Evolutionary conservation across 1,139 yeast species (phyloP), one percentile per base, ranked within the genome.

Genomic region (Debaryomyces sp.): DNA sequence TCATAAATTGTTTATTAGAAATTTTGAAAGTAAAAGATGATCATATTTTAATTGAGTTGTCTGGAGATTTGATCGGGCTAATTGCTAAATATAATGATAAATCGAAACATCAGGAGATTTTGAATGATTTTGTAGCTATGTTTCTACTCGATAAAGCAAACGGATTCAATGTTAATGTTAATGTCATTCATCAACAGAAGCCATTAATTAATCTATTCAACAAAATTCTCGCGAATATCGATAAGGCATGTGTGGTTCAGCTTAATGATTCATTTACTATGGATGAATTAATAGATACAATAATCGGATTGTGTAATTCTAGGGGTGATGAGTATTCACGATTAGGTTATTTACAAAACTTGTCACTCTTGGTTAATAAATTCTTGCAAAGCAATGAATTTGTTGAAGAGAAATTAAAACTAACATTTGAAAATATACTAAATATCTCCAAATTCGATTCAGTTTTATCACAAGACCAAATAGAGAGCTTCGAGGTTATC

Each of bases 351-450:
- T 70, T 88, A 41, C 84, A 88, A 57, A 64, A 80, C 15, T 59
- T 87, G 17, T 71, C 89, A 3, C 61, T 89, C 29, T 50, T 85
- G 22, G 67, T 80, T n/a, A 89, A 89, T 62, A 76, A 76, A 50
- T 75, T 68, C 51, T 44, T 53, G 4, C 42, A 30, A 13, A 38
- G 43, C 5, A 48, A 52, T 10, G 57, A 55, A 17, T 23, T 22
- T 43, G 15, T 52, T 17, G 29, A 30, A 17, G 12, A 36, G 38
- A 29, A 9, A 23, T 41, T 44, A 15, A 41, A 29, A 13, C 33
- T n/a, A 13, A 35, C 43, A 32, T 45, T 9, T 26, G 40, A 27
- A 6, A 41, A 44, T 10, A 45, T 54, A 10, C 27, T 39, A 10
- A 23, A 27, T 13, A 21, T 23, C 8, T 43, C 45, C 34, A n/a